These are phyloP conservation scores for Blastobotrys elegans DNA, from an alignment of 1,139 yeast species.

Conservation along the genomic window DNA sequence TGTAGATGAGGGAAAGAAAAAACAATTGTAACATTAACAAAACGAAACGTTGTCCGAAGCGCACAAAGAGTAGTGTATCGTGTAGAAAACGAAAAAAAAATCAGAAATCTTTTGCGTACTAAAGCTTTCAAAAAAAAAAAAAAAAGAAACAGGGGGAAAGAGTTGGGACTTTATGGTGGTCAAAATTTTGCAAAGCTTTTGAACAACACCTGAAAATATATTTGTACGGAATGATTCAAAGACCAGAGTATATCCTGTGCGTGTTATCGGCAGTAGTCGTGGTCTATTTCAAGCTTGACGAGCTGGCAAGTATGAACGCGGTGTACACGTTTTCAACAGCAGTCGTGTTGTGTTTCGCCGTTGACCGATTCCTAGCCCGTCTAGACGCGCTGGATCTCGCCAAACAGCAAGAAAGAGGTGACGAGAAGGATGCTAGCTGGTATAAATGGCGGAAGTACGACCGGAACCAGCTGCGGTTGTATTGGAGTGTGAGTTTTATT, in stretches of 20 bases:
- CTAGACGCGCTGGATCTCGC: neutral
- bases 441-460: conserved; percentile 7
- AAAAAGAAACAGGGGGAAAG: no score
- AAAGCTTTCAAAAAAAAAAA: no score
- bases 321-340: neutral
- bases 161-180: no score
- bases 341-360: neutral
- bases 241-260: conserved; percentile 2
- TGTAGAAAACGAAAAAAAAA: no score
- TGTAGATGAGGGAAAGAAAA: neutral
- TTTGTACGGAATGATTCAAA: no score
- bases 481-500: conserved; percentile 1
- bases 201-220: no score
- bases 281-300: neutral
- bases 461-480: neutral
- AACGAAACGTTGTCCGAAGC: no score
- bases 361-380: neutral
- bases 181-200: no score
- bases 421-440: neutral
- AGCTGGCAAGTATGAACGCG: neutral
- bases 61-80: no score
- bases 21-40: neutral
- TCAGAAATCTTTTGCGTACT: no score
- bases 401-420: neutral
- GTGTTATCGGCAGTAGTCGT: neutral